phyloP scores from a whole-genome alignment of 192 early-diverging fungal species.

The Entomortierella lignicola region DNA sequence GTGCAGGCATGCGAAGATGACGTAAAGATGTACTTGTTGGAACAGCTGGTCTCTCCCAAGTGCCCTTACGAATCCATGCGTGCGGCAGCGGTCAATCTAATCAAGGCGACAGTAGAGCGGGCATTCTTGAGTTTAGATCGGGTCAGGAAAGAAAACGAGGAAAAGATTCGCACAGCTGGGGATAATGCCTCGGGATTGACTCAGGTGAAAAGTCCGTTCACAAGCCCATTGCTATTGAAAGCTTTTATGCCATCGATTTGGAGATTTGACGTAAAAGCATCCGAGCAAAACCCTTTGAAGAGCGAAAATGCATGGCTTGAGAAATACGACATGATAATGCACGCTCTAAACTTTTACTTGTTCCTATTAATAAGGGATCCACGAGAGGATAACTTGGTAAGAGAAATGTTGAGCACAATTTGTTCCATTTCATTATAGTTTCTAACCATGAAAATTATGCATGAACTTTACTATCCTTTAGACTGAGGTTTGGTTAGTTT shows the following conservation, averaged over 20 bases:
- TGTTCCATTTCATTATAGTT: too few species aligned
- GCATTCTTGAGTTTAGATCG: constrained; percentile 34
- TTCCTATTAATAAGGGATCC: constrained; percentile 59
- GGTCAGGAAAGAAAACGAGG: constrained; percentile 11
- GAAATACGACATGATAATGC: constrained; percentile 58
- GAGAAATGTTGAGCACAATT: too few species aligned
- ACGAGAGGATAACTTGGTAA: constrained; percentile 57
- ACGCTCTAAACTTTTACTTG: constrained; percentile 61
- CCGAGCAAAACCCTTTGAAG: constrained; percentile 20
- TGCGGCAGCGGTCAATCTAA: constrained; percentile 56
- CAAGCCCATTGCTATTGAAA: constrained; percentile 53
- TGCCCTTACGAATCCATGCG: constrained; percentile 63
- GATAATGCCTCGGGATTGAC: too few species aligned
- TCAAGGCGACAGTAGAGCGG: constrained; percentile 57
- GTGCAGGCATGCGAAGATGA: constrained; percentile 55
- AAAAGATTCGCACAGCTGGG: constrained; percentile 4
- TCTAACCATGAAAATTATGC: background rate
- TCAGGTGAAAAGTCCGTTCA: constrained; percentile 46
- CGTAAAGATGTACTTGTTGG: constrained; percentile 51
- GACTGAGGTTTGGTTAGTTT: constrained; percentile 52
- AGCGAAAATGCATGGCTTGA: constrained; percentile 51
- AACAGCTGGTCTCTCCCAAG: constrained; percentile 47
- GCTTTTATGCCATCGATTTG: constrained; percentile 48
- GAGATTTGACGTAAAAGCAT: constrained; percentile 35
- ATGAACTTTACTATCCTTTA: constrained; percentile 5